A percentile compares a stretch with the other conserved stretches of the same genome.
Conservation (phyloP, 2,329 filamentous ascomycete species). For the Colletotrichum cereale region DNA sequence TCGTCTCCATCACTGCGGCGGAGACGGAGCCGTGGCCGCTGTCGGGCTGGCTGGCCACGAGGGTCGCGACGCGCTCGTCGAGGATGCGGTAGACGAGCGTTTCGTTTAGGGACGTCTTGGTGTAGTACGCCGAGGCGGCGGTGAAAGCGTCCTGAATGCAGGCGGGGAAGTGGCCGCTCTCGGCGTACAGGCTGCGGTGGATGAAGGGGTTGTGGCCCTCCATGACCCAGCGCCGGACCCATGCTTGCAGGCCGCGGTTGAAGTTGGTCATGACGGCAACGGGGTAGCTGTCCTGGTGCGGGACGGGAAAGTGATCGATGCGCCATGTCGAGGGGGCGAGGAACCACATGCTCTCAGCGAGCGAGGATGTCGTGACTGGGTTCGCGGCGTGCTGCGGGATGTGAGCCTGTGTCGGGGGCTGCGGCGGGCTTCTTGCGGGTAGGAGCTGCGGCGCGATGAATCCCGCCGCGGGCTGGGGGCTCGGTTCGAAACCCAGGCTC, state of each 20-base stretch:
- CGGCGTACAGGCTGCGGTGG: constrained; percentile 44
- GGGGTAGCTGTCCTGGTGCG: constrained; percentile 25
- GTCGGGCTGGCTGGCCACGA: constrained; percentile 37
- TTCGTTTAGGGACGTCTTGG: constrained; percentile 44
- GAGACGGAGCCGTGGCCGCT: constrained; percentile 3
- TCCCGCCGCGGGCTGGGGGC: neutral
- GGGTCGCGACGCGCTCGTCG: constrained; percentile 39
- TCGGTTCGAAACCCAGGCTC: neutral
- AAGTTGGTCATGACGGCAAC: constrained; percentile 43
- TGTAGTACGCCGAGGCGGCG: constrained; percentile 42
- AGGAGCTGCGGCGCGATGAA: neutral
- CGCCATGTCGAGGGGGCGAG: constrained; percentile 42
- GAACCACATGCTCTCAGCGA: constrained; percentile 39
- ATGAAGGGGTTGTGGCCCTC: constrained; percentile 46
- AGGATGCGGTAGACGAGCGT: constrained; percentile 43
- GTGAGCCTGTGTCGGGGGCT: neutral
- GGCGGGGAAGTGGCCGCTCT: constrained; percentile 39
- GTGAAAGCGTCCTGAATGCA: constrained; percentile 46
- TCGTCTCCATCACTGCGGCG: constrained; percentile 14
- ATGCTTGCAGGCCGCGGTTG: constrained; percentile 42
- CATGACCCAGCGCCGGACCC: constrained; percentile 45
- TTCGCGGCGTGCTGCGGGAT: neutral
- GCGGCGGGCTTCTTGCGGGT: constrained; percentile 11
- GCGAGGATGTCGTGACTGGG: neutral
- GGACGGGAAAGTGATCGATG: constrained; percentile 30